phyloP scores from a whole-genome alignment of 2,329 filamentous ascomycete species.

The Colletotrichum melonis region DNA sequence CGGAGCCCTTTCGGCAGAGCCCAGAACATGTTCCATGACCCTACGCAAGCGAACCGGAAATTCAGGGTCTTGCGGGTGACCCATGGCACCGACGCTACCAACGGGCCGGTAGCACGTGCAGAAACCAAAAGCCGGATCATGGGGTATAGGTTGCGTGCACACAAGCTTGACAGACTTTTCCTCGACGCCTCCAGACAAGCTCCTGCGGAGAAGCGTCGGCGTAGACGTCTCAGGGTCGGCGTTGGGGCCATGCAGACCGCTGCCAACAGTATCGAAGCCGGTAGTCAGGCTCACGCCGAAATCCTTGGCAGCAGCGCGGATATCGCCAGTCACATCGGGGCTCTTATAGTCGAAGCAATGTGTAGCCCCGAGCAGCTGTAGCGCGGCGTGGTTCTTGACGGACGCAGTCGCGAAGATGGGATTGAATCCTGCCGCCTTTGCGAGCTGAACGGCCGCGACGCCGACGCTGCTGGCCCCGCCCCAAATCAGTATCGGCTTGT shows the following conservation, averaged over 20 bases:
- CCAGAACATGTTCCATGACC: not conserved
- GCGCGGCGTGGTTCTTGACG: conserved; percentile 44
- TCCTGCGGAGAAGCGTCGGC: not conserved
- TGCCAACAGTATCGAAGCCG: conserved; percentile 8
- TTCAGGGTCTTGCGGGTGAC: conserved; percentile 8
- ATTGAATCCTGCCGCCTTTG: conserved; percentile 42
- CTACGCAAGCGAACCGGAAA: conserved; percentile 3
- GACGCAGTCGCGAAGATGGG: conserved; percentile 47
- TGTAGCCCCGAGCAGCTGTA: conserved; percentile 45
- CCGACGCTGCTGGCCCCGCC: conserved; percentile 49
- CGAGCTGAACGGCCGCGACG: conserved; percentile 48
- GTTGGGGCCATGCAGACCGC: not conserved
- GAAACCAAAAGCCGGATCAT: not conserved
- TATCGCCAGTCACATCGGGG: not conserved
- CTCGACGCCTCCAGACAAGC: not conserved
- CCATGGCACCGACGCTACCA: not conserved
- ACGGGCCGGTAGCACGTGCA: conserved; percentile 9
- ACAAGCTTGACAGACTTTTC: not conserved
- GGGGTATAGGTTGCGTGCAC: conserved; percentile 5
- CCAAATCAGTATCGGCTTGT: conserved; percentile 47
- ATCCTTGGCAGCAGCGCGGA: not conserved
- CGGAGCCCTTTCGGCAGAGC: not conserved
- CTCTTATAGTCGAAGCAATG: conserved; percentile 47
- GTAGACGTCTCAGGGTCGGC: not conserved
- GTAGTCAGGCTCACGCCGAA: not conserved